phyloP scores from a whole-genome alignment of 352 stramenopile species.

The Phytophthora europaea region DNA sequence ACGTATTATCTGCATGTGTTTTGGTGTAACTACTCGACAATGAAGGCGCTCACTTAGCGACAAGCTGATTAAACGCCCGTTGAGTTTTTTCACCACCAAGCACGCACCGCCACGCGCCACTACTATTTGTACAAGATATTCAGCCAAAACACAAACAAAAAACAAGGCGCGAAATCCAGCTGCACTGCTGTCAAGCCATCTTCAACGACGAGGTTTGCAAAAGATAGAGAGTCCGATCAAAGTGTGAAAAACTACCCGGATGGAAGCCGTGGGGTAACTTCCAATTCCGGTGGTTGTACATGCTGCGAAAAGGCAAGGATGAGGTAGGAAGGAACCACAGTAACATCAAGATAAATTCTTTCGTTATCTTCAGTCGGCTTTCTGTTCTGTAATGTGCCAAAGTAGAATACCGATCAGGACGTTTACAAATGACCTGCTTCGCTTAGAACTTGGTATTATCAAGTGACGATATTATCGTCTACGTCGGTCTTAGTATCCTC shows the following conservation, averaged over 20 bases:
- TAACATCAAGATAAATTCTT: constrained; percentile 50
- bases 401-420: too few relatives aligned
- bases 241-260: constrained; percentile 20
- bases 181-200: constrained; percentile 18
- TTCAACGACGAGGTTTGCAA: constrained; percentile 25
- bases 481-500: constrained; percentile 32
- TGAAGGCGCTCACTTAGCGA: constrained; percentile 37
- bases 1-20: constrained; percentile 58
- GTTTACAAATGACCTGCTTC: background rate
- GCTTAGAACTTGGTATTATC: background rate
- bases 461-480: constrained; percentile 6
- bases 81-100: constrained; percentile 33
- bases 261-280: constrained; percentile 52
- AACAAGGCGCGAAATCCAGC: constrained; percentile 30
- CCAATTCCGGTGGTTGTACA: constrained; percentile 22
- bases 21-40: constrained; percentile 50
- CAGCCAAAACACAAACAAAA: constrained; percentile 48
- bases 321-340: constrained; percentile 43
- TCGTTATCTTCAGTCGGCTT: constrained; percentile 27
- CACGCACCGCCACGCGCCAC: constrained; percentile 33
- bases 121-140: constrained; percentile 62
- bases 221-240: constrained; percentile 42
- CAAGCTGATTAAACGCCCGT: constrained; percentile 25
- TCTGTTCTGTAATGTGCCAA: background rate
- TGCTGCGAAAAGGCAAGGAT: constrained; percentile 31